Conservation (phyloP, 495 filamentous ascomycete genomes). For the Articulospora tetracladia region DNA sequence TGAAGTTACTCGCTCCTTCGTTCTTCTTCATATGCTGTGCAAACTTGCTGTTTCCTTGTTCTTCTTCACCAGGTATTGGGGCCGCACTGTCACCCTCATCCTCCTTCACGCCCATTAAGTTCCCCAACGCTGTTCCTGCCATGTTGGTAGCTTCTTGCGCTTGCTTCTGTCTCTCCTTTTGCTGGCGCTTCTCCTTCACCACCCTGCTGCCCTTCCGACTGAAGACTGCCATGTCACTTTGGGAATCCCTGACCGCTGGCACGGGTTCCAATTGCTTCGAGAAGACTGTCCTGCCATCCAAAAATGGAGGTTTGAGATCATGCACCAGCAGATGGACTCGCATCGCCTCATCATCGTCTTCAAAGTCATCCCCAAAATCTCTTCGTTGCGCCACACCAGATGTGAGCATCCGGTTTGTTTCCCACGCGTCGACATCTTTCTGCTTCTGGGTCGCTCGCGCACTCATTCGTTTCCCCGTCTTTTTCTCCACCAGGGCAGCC, state of each 20-base stretch:
- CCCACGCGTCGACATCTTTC: conserved; percentile 95
- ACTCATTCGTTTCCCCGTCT: conserved; percentile 63
- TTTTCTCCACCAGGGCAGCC: conserved; percentile 67
- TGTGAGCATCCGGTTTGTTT: conserved; percentile 97
- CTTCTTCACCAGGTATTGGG: conserved; percentile 69
- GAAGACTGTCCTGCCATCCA: conserved; percentile 93
- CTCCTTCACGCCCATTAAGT: conserved; percentile 91
- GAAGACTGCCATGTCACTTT: conserved; percentile 99
- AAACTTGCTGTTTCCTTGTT: conserved; percentile 73
- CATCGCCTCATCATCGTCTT: conserved; percentile 88
- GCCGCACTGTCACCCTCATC: conserved; percentile 89
- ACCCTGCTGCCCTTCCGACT: conserved; percentile 93
- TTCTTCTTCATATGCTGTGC: conserved; percentile 85
- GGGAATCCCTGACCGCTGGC: conserved; percentile 85
- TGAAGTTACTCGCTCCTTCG: conserved; percentile 87
- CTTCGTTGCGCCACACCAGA: conserved; percentile 91
- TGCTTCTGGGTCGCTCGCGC: conserved; percentile 77
- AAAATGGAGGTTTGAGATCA: conserved; percentile 90
- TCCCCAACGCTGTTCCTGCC: conserved; percentile 87
- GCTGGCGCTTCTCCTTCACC: conserved; percentile 85
- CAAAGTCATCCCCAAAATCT: conserved; percentile 74
- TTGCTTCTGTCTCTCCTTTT: conserved; percentile 90
- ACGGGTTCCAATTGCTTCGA: conserved; percentile 97
- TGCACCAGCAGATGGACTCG: conserved; percentile 90
- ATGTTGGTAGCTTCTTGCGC: conserved; percentile 94